Conservation (phyloP, 371 early-diverging fungal species). For the Smittium mucronatum region DNA sequence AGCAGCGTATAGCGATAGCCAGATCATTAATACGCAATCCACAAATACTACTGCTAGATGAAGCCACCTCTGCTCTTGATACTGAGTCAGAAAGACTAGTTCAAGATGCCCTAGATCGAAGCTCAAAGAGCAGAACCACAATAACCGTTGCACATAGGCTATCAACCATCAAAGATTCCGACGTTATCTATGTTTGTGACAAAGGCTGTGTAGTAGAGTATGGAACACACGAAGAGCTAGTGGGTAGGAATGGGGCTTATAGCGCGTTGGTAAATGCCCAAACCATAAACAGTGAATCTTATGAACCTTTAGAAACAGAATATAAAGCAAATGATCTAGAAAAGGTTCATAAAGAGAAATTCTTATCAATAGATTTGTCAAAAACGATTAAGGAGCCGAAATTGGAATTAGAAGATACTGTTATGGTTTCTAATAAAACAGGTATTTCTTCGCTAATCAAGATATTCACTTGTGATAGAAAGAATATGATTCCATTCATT, state of each 20-base stretch:
- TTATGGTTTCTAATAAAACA: neutral
- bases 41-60: constrained; percentile 79
- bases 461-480: neutral
- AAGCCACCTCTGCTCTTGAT: constrained; percentile 93
- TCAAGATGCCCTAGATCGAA: constrained; percentile 78
- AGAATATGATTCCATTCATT: neutral
- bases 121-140: constrained; percentile 66
- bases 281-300: constrained; percentile 20
- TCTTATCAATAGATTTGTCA: neutral
- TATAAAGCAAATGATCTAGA: neutral
- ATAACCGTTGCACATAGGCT: constrained; percentile 87
- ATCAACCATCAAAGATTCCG: constrained; percentile 57
- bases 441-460: neutral
- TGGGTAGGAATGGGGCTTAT: constrained; percentile 31
- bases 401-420: neutral
- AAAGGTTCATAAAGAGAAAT: neutral
- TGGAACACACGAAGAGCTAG: constrained; percentile 60
- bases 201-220: constrained; percentile 55
- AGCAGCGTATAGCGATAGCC: constrained; percentile 76
- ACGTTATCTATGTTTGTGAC: constrained; percentile 68
- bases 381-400: neutral
- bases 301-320: neutral
- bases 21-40: constrained; percentile 82
- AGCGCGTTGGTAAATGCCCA: constrained; percentile 29
- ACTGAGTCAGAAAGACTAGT: constrained; percentile 80